Conservation (phyloP, 2,329 filamentous ascomycete species). For the Talaromyces sp. region DNA sequence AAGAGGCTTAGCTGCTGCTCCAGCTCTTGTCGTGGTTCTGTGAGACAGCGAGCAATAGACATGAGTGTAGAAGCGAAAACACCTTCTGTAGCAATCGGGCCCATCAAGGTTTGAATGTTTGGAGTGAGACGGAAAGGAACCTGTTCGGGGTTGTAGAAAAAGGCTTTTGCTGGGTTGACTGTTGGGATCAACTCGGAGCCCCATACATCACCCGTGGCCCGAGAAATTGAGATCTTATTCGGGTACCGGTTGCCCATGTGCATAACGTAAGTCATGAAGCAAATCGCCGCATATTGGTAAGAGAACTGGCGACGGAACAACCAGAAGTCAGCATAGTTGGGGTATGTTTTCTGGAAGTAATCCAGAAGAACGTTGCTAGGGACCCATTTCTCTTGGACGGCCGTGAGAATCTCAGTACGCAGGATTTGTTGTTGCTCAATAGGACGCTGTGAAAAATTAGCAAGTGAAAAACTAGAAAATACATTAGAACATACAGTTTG, state of each 20-base stretch:
- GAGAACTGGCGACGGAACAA: constrained; percentile 96
- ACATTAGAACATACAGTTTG: constrained; percentile 38
- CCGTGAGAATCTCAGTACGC: constrained; percentile 84
- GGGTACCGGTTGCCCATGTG: constrained; percentile 96
- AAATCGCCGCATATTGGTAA: constrained; percentile 89
- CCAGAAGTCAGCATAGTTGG: constrained; percentile 92
- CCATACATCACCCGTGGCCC: constrained; percentile 89
- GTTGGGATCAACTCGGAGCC: constrained; percentile 88
- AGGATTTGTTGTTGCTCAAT: constrained; percentile 66
- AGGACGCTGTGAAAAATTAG: constrained; percentile 37
- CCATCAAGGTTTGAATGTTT: constrained; percentile 93
- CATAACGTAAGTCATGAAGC: constrained; percentile 98
- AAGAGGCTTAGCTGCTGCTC: constrained; percentile 92
- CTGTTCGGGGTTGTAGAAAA: constrained; percentile 91
- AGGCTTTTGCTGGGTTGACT: constrained; percentile 76
- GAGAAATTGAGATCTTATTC: constrained; percentile 88
- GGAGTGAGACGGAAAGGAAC: constrained; percentile 97
- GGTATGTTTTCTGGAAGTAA: constrained; percentile 84
- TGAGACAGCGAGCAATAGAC: constrained; percentile 91
- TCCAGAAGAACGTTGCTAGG: constrained; percentile 75
- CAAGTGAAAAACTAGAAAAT: not conserved
- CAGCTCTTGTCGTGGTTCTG: constrained; percentile 75
- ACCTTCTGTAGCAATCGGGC: constrained; percentile 89
- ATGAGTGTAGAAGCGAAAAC: constrained; percentile 94
- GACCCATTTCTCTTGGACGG: constrained; percentile 92